Evolutionary conservation across 345 rosid species (phyloP), one percentile per base, ranked within the genome.

Genomic region (Pugionium cornutum): DNA sequence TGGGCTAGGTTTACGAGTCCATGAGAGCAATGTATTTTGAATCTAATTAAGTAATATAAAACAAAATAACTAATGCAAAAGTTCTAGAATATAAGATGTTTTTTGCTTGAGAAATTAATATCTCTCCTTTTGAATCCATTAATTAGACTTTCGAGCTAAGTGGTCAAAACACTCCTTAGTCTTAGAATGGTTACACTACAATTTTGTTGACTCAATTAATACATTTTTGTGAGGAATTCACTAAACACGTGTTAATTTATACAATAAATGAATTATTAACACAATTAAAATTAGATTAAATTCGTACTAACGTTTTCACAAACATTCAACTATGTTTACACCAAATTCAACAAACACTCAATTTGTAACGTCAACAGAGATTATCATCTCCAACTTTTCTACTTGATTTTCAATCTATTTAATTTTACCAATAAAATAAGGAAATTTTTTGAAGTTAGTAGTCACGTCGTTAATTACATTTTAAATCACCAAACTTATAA

Each of bases 311-410:
- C 76, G 76, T 72, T 73, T 64, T 51, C 62, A 50, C 62, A 73
- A 66, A 59, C 72, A 73, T 66, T 73, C 55, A 59, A 58, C 76
- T 66, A 73, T 73, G 76, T 66, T 65, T 52, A 52, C 67, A 51
- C 76, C 50, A 66, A 52, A 59, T 73, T 73, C 18, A 73, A 66
- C 76, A 73, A 18, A 58, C 67, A 73, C 35, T 32, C 9, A 44
- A 66, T 36, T 9, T 52, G 62, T 66, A 73, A 73, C 76, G 76
- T 72, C 55, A 9, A 44, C 31, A 65, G 4, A 58, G 7, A 40
- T 35, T 64, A 48, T 58, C 18, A 33, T 43, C 66, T 43, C 54
- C 45, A 62, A 46, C 56, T 63, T 64, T 35, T 47, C 53, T 42
- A 40, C 58, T 56, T 57, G 5, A 56, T 31, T 63, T 62, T 46